These are phyloP conservation scores for Nigrospora osmanthi DNA, from an alignment of 2,329 filamentous ascomycete genomes.

Conservation along the genomic window DNA sequence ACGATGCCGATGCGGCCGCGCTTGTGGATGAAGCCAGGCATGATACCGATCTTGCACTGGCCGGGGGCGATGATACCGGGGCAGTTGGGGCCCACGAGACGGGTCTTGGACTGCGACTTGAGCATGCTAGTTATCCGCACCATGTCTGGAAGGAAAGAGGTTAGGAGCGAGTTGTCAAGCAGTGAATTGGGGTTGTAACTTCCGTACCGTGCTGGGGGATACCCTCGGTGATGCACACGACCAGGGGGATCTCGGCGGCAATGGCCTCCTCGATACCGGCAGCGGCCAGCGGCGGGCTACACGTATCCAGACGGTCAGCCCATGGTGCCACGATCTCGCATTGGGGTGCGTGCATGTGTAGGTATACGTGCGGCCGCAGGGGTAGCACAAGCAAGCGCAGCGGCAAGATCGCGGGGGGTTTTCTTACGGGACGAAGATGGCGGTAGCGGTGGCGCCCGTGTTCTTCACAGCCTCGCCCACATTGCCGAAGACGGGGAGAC, in stretches of 20 bases:
- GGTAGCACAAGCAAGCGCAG: too few relatives aligned
- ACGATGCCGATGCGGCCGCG: conserved; percentile 97
- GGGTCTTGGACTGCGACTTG: conserved; percentile 95
- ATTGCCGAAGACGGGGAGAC: conserved; percentile 84
- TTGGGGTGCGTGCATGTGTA: too few relatives aligned
- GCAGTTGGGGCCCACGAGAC: conserved; percentile 95
- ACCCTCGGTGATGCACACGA: conserved; percentile 97
- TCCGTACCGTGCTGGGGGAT: conserved; percentile 84
- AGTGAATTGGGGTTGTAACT: not conserved
- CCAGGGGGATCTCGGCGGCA: conserved; percentile 82
- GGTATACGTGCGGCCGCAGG: too few relatives aligned
- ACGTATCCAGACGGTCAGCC: not conserved
- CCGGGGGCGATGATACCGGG: conserved; percentile 91
- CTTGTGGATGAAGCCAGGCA: conserved; percentile 99
- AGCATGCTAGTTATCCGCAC: conserved; percentile 97
- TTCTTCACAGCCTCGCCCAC: conserved; percentile 84
- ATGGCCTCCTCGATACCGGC: conserved; percentile 96
- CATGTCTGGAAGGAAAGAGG: conserved; percentile 61
- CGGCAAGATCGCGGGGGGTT: too few relatives aligned
- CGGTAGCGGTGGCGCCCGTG: conserved; percentile 84
- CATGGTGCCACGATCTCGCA: too few relatives aligned
- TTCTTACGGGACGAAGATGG: conserved; percentile 88
- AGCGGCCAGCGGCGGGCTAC: conserved; percentile 81
- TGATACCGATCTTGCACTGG: conserved; percentile 99
- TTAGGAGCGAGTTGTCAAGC: conserved; percentile 4